These are phyloP conservation scores for Rhododendron kiyosumense DNA, from an alignment of 148 eudicot genomes.

Conservation along the genomic window DNA sequence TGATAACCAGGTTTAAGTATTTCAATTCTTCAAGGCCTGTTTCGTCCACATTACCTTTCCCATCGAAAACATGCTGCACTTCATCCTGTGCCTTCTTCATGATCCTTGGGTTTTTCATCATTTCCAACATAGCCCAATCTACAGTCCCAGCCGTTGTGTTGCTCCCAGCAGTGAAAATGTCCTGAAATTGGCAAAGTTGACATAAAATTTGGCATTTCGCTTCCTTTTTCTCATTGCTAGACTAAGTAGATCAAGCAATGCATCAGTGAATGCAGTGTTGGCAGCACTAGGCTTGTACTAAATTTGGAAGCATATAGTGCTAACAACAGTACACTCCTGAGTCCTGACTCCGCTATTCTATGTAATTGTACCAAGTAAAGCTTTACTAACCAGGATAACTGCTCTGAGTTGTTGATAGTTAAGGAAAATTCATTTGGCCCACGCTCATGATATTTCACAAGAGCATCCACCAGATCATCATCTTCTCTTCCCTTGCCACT, in stretches of 20 bases:
- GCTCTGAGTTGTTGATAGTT: slow-evolving; percentile 28
- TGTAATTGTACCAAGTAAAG: too few relatives aligned
- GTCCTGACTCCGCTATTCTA: too few relatives aligned
- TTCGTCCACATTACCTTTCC: slow-evolving; percentile 12
- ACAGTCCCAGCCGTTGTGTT: slow-evolving; percentile 24
- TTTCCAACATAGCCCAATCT: slow-evolving; percentile 36
- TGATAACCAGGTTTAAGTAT: slow-evolving; percentile 21
- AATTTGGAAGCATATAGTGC: too few relatives aligned
- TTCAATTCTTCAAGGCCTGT: slow-evolving; percentile 10
- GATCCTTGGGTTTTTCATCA: slow-evolving; percentile 30
- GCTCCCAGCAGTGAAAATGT: slow-evolving; percentile 24
- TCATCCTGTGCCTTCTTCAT: slow-evolving; percentile 30
- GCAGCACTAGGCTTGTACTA: too few relatives aligned
- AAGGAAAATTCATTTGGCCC: slow-evolving; percentile 12
- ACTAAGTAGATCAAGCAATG: background rate
- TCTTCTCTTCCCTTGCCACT: background rate
- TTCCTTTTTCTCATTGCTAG: background rate
- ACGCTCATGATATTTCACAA: slow-evolving; percentile 12
- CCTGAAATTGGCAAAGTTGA: slow-evolving; percentile 10
- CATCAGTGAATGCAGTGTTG: too few relatives aligned
- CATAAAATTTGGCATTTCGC: background rate
- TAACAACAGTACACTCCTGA: too few relatives aligned
- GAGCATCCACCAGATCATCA: slow-evolving; percentile 31
- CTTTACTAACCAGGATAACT: slow-evolving; percentile 25
- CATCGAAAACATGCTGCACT: slow-evolving; percentile 15